Percentiles rank a stretch among this genome's conserved stretches.
These are phyloP conservation scores for Aaosphaeria pasadenensis DNA, from an alignment of 2,329 filamentous ascomycete species.

Conservation along the genomic window DNA sequence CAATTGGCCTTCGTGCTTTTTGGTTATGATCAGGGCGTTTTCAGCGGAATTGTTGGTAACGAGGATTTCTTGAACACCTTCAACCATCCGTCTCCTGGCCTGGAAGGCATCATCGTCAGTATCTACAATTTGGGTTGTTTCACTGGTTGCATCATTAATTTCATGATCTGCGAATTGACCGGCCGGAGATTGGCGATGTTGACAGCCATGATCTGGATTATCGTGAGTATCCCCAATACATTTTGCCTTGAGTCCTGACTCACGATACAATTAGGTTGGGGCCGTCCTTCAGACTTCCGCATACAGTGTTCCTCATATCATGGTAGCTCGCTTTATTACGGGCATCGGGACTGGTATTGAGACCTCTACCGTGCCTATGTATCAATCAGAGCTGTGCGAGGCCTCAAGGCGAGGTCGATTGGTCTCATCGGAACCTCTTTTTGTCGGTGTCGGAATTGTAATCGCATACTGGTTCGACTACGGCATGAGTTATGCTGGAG, in stretches of 20 bases:
- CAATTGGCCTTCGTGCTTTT: constrained; percentile 31
- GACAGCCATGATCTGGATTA: constrained; percentile 44
- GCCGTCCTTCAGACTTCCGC: constrained; percentile 30
- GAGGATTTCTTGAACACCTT: constrained; percentile 39
- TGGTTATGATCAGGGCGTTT: constrained; percentile 38
- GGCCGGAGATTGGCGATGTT: constrained; percentile 39
- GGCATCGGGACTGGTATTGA: constrained; percentile 53
- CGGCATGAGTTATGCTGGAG: constrained; percentile 34
- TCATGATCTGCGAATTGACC: constrained; percentile 36
- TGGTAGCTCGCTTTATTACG: constrained; percentile 48
- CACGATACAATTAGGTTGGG: constrained; percentile 15
- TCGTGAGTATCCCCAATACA: constrained; percentile 9
- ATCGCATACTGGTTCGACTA: constrained; percentile 17
- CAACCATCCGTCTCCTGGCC: constrained; percentile 33
- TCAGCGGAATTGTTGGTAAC: constrained; percentile 42
- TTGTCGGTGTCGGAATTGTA: constrained; percentile 39
- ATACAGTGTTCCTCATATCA: constrained; percentile 39
- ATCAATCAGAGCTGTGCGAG: constrained; percentile 47
- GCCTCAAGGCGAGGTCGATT: constrained; percentile 39
- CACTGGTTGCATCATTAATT: constrained; percentile 36
- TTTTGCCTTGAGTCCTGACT: not conserved
- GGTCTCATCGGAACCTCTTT: constrained; percentile 31
- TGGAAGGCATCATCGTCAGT: constrained; percentile 43
- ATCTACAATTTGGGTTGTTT: constrained; percentile 42
- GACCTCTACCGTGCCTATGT: constrained; percentile 38